These are phyloP conservation scores for Moricandia arvensis DNA, from an alignment of 345 rosid species.

Conservation along the genomic window DNA sequence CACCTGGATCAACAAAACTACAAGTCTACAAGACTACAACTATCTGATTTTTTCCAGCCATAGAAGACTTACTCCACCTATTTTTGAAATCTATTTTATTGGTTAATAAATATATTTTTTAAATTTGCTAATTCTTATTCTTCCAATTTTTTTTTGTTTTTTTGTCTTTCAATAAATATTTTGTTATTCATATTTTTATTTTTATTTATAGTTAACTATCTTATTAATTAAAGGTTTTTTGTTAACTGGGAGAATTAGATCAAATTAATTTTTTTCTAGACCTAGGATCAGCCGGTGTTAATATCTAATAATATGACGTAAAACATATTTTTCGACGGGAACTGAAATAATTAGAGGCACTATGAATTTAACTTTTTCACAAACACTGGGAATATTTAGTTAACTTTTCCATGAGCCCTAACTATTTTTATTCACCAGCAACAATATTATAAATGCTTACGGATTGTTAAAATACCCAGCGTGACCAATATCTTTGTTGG, in stretches of 20 bases:
- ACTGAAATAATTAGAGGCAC: too few species aligned
- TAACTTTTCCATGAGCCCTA: not conserved
- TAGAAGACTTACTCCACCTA: not conserved
- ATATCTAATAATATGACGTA: too few species aligned
- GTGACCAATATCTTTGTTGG: not conserved
- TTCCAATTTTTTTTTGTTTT: too few species aligned
- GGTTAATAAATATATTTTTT: not conserved
- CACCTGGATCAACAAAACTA: too few species aligned
- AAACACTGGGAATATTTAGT: not conserved
- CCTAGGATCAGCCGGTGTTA: not conserved
- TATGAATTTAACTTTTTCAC: not conserved
- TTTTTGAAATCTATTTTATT: too few species aligned
- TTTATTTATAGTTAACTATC: too few species aligned
- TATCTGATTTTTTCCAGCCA: not conserved
- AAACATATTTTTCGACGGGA: too few species aligned
- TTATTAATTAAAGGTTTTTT: too few species aligned
- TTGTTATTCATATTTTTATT: not conserved
- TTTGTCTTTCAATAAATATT: not conserved
- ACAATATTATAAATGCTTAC: not conserved
- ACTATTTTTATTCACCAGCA: not conserved
- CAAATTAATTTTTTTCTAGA: not conserved
- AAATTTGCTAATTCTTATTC: not conserved
- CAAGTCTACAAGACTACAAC: not conserved
- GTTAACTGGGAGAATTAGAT: not conserved
- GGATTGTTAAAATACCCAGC: not conserved